These are phyloP conservation scores for Lasiodiplodia sp. DNA, from an alignment of 2,329 filamentous ascomycete species.

Conservation along the genomic window DNA sequence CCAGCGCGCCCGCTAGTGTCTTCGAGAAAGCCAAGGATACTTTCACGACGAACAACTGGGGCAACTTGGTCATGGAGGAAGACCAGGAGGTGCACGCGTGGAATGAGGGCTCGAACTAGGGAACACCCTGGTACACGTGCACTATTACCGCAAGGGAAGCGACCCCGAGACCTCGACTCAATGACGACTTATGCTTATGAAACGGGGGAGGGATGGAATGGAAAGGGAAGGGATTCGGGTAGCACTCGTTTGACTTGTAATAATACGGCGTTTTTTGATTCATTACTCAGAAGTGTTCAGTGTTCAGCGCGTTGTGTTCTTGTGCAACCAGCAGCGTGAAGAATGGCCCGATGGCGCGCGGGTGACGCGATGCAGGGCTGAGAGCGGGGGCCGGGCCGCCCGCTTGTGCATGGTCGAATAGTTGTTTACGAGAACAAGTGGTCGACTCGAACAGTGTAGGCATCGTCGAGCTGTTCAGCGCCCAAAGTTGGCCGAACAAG, in stretches of 20 bases:
- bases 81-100: conserved; percentile 67
- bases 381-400: conserved; percentile 19
- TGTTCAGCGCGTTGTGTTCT: background rate
- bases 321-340: conserved; percentile 12
- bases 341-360: conserved; percentile 18
- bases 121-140: background rate
- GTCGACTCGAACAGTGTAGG: background rate
- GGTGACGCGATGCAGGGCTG: conserved; percentile 22
- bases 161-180: background rate
- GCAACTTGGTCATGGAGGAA: conserved; percentile 75
- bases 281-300: background rate
- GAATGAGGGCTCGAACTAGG: background rate
- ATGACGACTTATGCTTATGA: background rate
- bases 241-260: background rate
- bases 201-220: background rate
- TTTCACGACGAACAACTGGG: conserved; percentile 60
- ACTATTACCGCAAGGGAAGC: background rate
- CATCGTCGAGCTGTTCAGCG: background rate
- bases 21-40: conserved; percentile 70
- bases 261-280: background rate
- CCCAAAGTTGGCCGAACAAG: background rate
- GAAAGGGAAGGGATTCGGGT: background rate
- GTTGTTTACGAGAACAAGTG: background rate
- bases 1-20: conserved; percentile 72
- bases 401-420: conserved; percentile 3